phyloP scores from a whole-genome alignment of 768 basidiomycete genomes.

The Lactarius tabidus region DNA sequence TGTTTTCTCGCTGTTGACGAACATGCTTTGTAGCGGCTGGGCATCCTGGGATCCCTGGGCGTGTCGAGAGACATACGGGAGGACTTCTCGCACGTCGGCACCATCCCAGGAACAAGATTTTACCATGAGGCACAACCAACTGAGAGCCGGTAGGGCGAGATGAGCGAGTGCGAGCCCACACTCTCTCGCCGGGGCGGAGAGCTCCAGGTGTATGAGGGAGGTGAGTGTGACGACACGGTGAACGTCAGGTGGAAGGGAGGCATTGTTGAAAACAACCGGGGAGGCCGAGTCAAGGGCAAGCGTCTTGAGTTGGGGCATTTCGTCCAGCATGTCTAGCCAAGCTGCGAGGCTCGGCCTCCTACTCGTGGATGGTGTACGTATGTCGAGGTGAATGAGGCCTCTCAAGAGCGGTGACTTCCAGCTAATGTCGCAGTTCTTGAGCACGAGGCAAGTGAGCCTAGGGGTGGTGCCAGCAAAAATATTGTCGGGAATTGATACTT shows the following conservation, averaged over 20 bases:
- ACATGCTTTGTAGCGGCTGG: too few relatives aligned
- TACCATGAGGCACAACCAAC: not conserved
- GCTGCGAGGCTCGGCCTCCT: not conserved
- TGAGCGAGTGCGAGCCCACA: slow-evolving; percentile 10
- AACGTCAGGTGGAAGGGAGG: too few relatives aligned
- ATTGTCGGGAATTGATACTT: not conserved
- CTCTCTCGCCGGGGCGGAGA: not conserved
- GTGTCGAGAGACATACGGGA: not conserved
- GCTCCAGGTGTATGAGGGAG: not conserved
- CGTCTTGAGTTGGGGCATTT: not conserved
- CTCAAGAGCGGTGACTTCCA: slow-evolving; percentile 8
- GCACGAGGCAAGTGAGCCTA: not conserved
- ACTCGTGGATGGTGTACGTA: not conserved
- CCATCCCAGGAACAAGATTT: not conserved
- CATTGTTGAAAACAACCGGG: not conserved
- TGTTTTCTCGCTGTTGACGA: not conserved
- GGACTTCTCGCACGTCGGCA: not conserved
- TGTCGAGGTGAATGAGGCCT: not conserved
- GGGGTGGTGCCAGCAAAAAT: not conserved
- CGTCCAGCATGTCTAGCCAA: slow-evolving; percentile 2
- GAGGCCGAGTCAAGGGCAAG: not conserved
- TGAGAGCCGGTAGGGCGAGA: too few relatives aligned
- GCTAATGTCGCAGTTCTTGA: not conserved
- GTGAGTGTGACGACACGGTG: slow-evolving; percentile 12
- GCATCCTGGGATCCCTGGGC: slow-evolving; percentile 4